Percentiles rank a stretch among this genome's conserved stretches.
phyloP scores from a whole-genome alignment of 192 early-diverging fungal species.

The Gamsiella multidivaricata region DNA sequence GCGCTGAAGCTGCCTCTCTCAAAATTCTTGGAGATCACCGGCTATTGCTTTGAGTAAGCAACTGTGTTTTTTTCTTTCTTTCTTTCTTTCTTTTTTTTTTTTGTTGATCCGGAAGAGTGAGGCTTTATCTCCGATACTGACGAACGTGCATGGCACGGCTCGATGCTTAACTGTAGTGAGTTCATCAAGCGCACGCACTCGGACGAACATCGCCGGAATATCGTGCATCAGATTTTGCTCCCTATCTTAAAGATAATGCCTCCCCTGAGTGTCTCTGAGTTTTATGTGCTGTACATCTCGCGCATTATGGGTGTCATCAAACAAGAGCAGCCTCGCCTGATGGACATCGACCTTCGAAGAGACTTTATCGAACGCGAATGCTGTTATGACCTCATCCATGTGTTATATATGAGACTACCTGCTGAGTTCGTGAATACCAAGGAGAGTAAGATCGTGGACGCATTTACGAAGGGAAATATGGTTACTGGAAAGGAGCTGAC shows the following conservation, averaged over 20 bases:
- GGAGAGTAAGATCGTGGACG: slow-evolving; percentile 50
- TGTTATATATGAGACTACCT: slow-evolving; percentile 58
- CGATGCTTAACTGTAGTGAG: no score
- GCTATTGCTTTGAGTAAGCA: slow-evolving; percentile 60
- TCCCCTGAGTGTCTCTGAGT: slow-evolving; percentile 53
- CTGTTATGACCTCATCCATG: slow-evolving; percentile 49
- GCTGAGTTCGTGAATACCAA: slow-evolving; percentile 52
- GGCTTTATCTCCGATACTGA: no score
- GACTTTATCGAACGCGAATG: slow-evolving; percentile 48
- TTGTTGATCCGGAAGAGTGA: background rate
- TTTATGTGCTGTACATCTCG: slow-evolving; percentile 62
- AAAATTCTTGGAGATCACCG: slow-evolving; percentile 53
- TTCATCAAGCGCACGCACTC: slow-evolving; percentile 39
- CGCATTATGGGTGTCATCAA: slow-evolving; percentile 63
- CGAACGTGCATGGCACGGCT: no score
- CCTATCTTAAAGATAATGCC: slow-evolving; percentile 62
- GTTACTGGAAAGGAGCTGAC: slow-evolving; percentile 58
- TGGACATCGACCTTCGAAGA: slow-evolving; percentile 32
- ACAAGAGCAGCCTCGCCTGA: slow-evolving; percentile 20
- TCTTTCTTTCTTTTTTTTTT: background rate
- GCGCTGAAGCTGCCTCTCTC: slow-evolving; percentile 42
- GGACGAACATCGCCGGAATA: slow-evolving; percentile 57
- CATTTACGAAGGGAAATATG: slow-evolving; percentile 37
- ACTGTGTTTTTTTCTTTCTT: background rate
- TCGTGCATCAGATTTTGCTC: slow-evolving; percentile 60